Evolutionary conservation across 768 basidiomycete species (phyloP).

Genomic region (Vishniacozyma victoriae): DNA sequence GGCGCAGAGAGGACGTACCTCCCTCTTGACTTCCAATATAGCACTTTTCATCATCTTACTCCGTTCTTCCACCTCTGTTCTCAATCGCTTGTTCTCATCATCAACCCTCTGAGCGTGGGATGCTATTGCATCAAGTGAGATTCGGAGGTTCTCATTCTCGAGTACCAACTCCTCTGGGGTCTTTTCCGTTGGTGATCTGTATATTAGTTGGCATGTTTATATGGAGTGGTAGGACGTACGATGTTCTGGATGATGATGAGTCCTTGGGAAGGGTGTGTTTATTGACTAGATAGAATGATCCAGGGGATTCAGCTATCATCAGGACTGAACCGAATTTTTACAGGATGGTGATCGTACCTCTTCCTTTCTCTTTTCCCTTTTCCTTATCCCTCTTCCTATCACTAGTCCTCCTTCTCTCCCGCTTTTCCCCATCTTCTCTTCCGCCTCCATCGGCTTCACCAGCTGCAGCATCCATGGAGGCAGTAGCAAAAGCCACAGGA

Average conservation of each 20-base stretch:
- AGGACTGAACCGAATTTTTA: too few species aligned
- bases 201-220: not conserved
- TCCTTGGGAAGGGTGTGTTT: not conserved
- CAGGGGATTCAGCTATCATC: too few species aligned
- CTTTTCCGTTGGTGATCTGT: conserved; percentile 20
- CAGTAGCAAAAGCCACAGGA: conserved; percentile 41
- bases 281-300: not conserved
- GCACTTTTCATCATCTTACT: conserved; percentile 35
- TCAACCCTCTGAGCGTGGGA: conserved; percentile 31
- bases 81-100: conserved; percentile 21
- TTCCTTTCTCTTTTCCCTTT: not conserved
- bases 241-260: not conserved
- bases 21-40: conserved; percentile 30
- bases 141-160: conserved; percentile 40
- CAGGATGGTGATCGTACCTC: too few species aligned
- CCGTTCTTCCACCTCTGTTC: conserved; percentile 20
- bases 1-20: conserved; percentile 20
- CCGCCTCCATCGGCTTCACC: not conserved
- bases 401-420: conserved; percentile 1
- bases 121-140: conserved; percentile 40
- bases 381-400: conserved; percentile 8
- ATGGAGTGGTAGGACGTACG: not conserved
- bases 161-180: conserved; percentile 43
- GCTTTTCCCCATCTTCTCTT: not conserved
- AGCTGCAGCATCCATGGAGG: conserved; percentile 19